phyloP scores from a whole-genome alignment of 2,329 filamentous ascomycete genomes.

The Aspergillus terreus region DNA sequence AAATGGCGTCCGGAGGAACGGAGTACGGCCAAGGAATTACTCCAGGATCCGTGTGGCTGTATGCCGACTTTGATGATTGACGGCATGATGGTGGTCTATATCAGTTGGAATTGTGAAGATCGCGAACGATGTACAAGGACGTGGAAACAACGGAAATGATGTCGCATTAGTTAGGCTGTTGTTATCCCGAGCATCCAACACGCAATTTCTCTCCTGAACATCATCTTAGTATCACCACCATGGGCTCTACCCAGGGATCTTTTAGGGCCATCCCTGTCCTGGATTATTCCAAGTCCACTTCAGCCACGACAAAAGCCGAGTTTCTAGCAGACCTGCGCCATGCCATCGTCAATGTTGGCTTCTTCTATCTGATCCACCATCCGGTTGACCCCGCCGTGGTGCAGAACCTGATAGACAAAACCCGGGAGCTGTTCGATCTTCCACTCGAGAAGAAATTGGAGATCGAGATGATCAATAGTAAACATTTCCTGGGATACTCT shows the following conservation, averaged over 20 bases:
- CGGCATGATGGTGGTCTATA: too few species aligned
- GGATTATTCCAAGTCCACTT: slow-evolving; percentile 23
- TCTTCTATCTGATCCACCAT: slow-evolving; percentile 32
- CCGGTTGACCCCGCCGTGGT: slow-evolving; percentile 20
- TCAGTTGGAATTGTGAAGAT: too few species aligned
- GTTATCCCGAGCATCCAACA: neutral
- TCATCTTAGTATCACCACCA: neutral
- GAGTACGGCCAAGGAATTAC: too few species aligned
- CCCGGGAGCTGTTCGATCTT: slow-evolving; percentile 42
- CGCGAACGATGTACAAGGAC: too few species aligned
- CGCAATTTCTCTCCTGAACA: neutral
- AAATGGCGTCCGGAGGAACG: too few species aligned
- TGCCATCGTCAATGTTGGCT: slow-evolving; percentile 33
- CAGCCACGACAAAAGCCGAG: slow-evolving; percentile 17
- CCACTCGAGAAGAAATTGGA: slow-evolving; percentile 46
- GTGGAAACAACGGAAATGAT: too few species aligned
- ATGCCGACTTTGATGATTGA: too few species aligned
- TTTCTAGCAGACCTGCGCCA: slow-evolving; percentile 29
- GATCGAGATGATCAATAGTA: slow-evolving; percentile 43
- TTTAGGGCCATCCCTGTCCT: slow-evolving; percentile 32
- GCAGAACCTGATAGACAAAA: slow-evolving; percentile 33
- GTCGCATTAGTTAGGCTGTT: too few species aligned
- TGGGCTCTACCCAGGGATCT: neutral
- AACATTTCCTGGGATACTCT: slow-evolving; percentile 36
- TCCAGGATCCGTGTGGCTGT: too few species aligned